phyloP scores from a whole-genome alignment of 257 asterid genomes.

The Capsicum baccatum region DNA sequence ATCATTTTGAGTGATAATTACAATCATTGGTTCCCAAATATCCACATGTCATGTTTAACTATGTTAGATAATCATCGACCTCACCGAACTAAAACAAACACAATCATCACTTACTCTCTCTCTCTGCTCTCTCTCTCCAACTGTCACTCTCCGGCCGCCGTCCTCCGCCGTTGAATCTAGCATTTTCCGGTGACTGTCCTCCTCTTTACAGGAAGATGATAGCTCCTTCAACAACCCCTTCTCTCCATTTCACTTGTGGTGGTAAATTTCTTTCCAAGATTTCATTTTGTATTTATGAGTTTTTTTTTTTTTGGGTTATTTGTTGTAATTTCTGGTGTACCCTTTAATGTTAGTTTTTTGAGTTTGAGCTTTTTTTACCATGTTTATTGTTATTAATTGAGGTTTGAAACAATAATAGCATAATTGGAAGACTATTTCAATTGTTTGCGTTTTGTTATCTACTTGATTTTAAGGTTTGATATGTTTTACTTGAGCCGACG shows the following conservation, averaged over 20 bases:
- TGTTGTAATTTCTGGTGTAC: too few species aligned
- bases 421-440: not conserved
- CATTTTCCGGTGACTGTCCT: not conserved
- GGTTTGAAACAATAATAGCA: not conserved
- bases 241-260: conserved; percentile 24
- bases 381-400: not conserved
- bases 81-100: not conserved
- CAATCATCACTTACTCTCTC: not conserved
- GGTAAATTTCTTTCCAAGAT: too few species aligned
- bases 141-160: not conserved
- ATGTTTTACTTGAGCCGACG: not conserved
- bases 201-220: not conserved
- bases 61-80: not conserved
- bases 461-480: not conserved
- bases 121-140: not conserved
- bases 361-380: not conserved
- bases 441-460: not conserved
- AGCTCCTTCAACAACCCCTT: conserved; percentile 4
- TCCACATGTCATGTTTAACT: conserved; percentile 1
- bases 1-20: not conserved
- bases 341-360: not conserved
- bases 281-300: too few species aligned
- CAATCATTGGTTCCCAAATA: not conserved
- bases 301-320: too few species aligned
- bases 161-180: not conserved